A percentile compares a stretch with the other conserved stretches of the same genome.
Conservation (phyloP, 2,329 filamentous ascomycete genomes). For the Xylaria hypoxylon region DNA sequence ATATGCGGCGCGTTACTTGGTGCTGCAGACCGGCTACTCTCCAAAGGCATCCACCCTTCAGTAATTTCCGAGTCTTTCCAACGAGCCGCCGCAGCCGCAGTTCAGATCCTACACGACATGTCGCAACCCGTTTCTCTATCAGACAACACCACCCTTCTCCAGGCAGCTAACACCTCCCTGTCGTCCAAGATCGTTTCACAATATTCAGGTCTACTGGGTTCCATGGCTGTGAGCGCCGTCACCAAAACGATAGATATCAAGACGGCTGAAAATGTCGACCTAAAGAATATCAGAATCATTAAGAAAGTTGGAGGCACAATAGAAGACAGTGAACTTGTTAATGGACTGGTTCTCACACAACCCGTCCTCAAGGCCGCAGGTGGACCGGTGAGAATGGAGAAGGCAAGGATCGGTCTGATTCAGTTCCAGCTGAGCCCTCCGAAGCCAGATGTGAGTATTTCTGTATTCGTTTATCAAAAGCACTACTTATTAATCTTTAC, state of each 20-base stretch:
- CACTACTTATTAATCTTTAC: slow-evolving; percentile 17
- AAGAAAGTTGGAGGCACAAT: slow-evolving; percentile 99
- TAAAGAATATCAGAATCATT: slow-evolving; percentile 95
- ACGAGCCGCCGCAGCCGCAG: slow-evolving; percentile 88
- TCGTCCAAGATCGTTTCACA: slow-evolving; percentile 99
- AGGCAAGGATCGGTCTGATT: slow-evolving; percentile 95
- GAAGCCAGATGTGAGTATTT: slow-evolving; percentile 84
- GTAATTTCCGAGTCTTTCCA: slow-evolving; percentile 99
- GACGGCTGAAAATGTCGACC: slow-evolving; percentile 94
- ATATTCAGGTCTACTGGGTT: slow-evolving; percentile 93
- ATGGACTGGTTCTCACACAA: slow-evolving; percentile 92
- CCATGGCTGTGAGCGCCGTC: slow-evolving; percentile 97
- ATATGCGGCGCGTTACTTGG: slow-evolving; percentile 95
- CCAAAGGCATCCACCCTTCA: slow-evolving; percentile 96
- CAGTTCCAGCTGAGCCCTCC: slow-evolving; percentile 99
- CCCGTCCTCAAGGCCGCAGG: slow-evolving; percentile 92
- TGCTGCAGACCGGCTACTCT: slow-evolving; percentile 89
- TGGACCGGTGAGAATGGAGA: slow-evolving; percentile 93
- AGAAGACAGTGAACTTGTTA: slow-evolving; percentile 97
- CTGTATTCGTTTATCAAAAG: background rate
- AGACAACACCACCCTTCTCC: slow-evolving; percentile 90
- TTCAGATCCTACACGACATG: slow-evolving; percentile 93
- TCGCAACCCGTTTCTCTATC: slow-evolving; percentile 90
- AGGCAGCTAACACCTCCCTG: slow-evolving; percentile 95
- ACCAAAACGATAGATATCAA: slow-evolving; percentile 95